A percentile compares a stretch with the other conserved stretches of the same genome.
phyloP scores from a whole-genome alignment of 441 rosid species.

The Croton laevigatus region DNA sequence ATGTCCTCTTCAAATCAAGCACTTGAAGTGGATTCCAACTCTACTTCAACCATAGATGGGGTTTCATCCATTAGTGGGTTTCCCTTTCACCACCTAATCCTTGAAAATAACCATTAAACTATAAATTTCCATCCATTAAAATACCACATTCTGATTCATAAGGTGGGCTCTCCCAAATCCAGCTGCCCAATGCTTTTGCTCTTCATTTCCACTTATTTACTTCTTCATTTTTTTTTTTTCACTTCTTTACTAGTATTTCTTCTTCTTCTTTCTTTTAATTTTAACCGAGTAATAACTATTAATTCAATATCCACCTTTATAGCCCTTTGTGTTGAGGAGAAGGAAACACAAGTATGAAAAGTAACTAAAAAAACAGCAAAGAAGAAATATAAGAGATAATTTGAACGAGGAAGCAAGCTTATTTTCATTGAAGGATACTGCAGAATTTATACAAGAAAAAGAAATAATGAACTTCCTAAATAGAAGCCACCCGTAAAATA shows the following conservation, averaged over 20 bases:
- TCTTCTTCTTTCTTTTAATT: background rate
- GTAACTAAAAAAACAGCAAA: too few species aligned
- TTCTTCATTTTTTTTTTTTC: too few species aligned
- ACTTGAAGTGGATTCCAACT: constrained; percentile 87
- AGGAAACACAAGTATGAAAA: too few species aligned
- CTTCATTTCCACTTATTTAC: constrained; percentile 14
- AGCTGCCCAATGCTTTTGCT: constrained; percentile 40
- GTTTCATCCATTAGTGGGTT: constrained; percentile 46
- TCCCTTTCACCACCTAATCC: constrained; percentile 88
- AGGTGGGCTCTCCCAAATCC: constrained; percentile 51
- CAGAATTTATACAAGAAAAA: too few species aligned
- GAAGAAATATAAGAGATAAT: too few species aligned
- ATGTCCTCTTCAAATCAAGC: constrained; percentile 50
- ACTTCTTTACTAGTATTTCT: too few species aligned
- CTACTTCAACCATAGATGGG: constrained; percentile 70
- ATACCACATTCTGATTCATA: constrained; percentile 30
- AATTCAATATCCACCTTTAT: too few species aligned
- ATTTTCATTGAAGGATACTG: too few species aligned
- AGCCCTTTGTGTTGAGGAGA: too few species aligned
- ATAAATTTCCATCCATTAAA: constrained; percentile 24
- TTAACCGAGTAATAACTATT: background rate
- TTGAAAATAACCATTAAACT: constrained; percentile 45
- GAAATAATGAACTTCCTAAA: too few species aligned
- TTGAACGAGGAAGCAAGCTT: too few species aligned
- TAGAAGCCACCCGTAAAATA: too few species aligned